phyloP scores from a whole-genome alignment of 768 basidiomycete species.

The Leccinum broughii region DNA sequence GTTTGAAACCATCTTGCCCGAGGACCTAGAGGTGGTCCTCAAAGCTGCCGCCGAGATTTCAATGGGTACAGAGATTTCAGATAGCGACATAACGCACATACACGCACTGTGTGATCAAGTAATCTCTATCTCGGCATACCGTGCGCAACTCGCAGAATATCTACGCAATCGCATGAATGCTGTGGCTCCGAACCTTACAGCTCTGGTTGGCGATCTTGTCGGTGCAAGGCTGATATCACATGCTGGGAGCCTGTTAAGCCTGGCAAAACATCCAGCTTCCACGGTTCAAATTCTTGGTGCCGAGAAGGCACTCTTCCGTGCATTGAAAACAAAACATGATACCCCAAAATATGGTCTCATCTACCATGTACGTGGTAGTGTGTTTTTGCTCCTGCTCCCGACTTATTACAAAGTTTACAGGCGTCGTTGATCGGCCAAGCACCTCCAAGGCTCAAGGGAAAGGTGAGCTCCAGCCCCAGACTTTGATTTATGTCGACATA shows the following conservation, averaged over 20 bases:
- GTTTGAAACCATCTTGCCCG: conserved; percentile 88
- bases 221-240: conserved; percentile 76
- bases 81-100: conserved; percentile 95
- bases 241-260: conserved; percentile 66
- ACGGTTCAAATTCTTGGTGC: conserved; percentile 78
- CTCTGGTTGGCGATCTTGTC: conserved; percentile 76
- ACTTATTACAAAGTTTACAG: conserved; percentile 37
- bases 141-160: conserved; percentile 94
- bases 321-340: conserved; percentile 84
- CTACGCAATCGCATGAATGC: conserved; percentile 97
- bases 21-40: conserved; percentile 93
- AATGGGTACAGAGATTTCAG: conserved; percentile 99
- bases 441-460: conserved; percentile 97
- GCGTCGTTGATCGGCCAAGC: conserved; percentile 97
- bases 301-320: conserved; percentile 76
- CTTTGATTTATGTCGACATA: neutral
- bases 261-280: conserved; percentile 78
- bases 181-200: conserved; percentile 94
- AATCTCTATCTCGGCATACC: conserved; percentile 94
- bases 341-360: conserved; percentile 99
- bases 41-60: conserved; percentile 97
- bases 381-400: conserved; percentile 1
- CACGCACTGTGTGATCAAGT: conserved; percentile 97
- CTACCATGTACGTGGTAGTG: conserved; percentile 73
- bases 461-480: conserved; percentile 55